Evolutionary conservation across 257 asterid genomes (phyloP).

Genomic region (Solanum sitiens): DNA sequence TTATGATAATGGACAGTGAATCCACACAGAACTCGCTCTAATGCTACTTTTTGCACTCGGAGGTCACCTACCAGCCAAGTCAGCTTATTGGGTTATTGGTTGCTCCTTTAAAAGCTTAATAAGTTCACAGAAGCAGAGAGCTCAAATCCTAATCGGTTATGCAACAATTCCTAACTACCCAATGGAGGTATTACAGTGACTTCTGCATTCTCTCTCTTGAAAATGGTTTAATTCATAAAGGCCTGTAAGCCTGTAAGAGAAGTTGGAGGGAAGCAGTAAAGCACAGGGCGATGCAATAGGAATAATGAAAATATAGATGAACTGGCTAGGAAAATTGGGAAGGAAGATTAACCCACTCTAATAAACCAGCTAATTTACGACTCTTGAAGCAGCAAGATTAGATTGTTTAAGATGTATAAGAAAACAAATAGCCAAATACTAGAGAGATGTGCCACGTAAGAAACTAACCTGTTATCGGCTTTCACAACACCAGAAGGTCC

Average conservation of each 20-base stretch:
- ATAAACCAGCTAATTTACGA: not conserved
- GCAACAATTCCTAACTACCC: not conserved
- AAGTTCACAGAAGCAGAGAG: not conserved
- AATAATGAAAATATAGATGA: not conserved
- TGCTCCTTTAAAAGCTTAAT: not conserved
- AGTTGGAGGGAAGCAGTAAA: not conserved
- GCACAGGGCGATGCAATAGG: not conserved
- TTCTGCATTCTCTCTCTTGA: not conserved
- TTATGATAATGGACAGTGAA: not conserved
- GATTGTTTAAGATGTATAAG: not conserved
- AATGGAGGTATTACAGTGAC: not conserved
- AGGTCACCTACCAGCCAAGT: not conserved
- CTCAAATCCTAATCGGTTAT: not conserved
- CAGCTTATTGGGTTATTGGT: not conserved
- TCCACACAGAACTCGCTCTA: not conserved
- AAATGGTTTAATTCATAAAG: not conserved
- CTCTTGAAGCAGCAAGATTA: not conserved
- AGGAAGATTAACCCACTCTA: not conserved
- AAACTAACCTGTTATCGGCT: slow-evolving; percentile 62
- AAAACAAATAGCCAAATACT: not conserved
- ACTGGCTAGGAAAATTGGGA: not conserved
- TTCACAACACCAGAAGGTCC: slow-evolving; percentile 56
- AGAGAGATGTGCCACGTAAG: slow-evolving; percentile 4
- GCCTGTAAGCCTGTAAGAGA: not conserved
- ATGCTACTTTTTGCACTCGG: not conserved